Evolutionary conservation across 768 basidiomycete species (phyloP), one percentile per base, ranked within the genome.

Genomic region (Phlebiopsis gigantea): DNA sequence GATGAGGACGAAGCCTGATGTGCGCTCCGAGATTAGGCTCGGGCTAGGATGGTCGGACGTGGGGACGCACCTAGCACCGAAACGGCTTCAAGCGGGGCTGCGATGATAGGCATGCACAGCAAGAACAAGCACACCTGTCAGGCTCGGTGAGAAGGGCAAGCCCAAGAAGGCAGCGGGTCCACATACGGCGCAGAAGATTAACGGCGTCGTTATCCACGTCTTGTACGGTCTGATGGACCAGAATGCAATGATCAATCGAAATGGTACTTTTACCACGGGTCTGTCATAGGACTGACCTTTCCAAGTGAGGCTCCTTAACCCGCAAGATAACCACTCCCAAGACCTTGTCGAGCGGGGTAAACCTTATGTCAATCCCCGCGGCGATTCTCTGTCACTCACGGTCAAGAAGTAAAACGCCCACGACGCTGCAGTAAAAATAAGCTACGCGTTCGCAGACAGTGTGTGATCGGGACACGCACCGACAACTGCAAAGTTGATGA

Each of bases 21-120:
- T 26, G 19, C 21, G 24, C 9, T 46, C n/a, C 19, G 12, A 14
- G 26, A 21, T 26, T 19, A 28, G 34, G 31, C 17, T 25, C 22
- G 39, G n/a, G n/a, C 22, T 22, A 21, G 50, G 4, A 25, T 10
- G 26, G 28, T 7, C 8, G 9, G 26, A 53, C 26, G 26, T 17
- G 45, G n/a, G 34, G 10, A 73, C 81, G 56, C 63, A 94, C 93
- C 87, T 55, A 97, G 77, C 5, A 93, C 95, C 7, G 93, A 85
- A 5, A 90, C 69, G 0, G 95, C 93, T 68, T 96, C 88, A 14
- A 86, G 73, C 6, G 96, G 96, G 21, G 95, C 94, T 2, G 96
- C 96, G 56, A 95, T 87, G 50, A 96, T 78, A 1, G 95, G 94
- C 92, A 99, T 96, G 64, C 87, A 88, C 9, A 99, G 75, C 52